A percentile compares a stretch with the other conserved stretches of the same genome.
Evolutionary conservation across 2,329 filamentous ascomycete species (phyloP).

Genomic region (Fusarium xylarioides): DNA sequence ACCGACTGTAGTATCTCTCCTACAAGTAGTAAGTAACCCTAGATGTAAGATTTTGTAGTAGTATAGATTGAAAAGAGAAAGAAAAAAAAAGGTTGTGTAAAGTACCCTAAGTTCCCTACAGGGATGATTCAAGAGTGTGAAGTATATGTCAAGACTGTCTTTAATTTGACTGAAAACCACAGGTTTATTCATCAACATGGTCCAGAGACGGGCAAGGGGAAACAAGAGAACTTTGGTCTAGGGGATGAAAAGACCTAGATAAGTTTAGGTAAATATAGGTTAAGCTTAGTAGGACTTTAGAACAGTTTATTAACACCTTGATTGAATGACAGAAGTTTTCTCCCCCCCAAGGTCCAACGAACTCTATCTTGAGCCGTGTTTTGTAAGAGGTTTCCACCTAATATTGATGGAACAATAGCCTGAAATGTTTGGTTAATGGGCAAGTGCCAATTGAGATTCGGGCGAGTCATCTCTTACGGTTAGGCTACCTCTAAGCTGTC

Average conservation of each 20-base stretch:
- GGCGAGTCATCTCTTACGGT: accelerated
- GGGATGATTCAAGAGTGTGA: neutral
- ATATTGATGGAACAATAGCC: neutral
- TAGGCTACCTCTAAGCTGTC: neutral
- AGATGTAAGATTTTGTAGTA: neutral
- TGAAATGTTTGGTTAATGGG: too few species aligned
- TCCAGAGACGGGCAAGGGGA: neutral
- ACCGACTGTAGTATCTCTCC: too few species aligned
- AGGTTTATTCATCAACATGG: neutral
- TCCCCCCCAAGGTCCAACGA: neutral
- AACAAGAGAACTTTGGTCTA: neutral
- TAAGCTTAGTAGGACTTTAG: neutral
- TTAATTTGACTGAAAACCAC: neutral
- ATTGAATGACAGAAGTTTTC: neutral
- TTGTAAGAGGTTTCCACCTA: neutral
- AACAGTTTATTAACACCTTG: neutral
- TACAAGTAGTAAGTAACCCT: neutral
- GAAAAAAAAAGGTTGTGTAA: neutral
- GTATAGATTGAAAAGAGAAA: neutral
- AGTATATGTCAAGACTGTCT: neutral
- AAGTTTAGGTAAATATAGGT: neutral
- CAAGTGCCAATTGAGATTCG: neutral
- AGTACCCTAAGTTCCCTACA: neutral
- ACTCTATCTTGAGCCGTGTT: neutral
- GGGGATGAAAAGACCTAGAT: neutral